Conservation (phyloP, 2,329 filamentous ascomycete genomes). For the Epichloe sibirici region DNA sequence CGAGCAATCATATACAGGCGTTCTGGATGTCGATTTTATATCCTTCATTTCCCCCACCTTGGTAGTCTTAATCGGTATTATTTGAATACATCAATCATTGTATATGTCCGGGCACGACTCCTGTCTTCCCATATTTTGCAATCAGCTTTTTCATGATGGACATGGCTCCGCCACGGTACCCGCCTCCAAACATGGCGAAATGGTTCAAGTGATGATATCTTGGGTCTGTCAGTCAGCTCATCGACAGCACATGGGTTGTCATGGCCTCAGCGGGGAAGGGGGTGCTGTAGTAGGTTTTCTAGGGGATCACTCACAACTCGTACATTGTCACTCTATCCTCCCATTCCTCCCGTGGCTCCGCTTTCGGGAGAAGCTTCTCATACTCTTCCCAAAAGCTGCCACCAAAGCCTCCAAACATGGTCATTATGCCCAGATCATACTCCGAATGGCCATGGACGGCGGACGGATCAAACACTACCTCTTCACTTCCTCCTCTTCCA, state of each 20-base stretch:
- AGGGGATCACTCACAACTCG: conserved; percentile 51
- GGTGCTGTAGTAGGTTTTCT: too few relatives aligned
- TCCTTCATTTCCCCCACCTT: neutral
- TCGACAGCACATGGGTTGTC: neutral
- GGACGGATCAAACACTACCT: conserved; percentile 73
- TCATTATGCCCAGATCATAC: conserved; percentile 89
- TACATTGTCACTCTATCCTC: conserved; percentile 74
- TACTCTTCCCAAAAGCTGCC: conserved; percentile 65
- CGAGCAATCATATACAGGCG: conserved; percentile 12
- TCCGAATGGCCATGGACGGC: conserved; percentile 78
- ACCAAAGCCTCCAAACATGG: conserved; percentile 88
- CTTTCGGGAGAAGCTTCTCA: conserved; percentile 59
- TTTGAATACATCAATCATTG: conserved; percentile 2
- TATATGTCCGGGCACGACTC: neutral
- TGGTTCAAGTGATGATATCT: conserved; percentile 90
- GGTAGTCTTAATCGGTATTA: neutral
- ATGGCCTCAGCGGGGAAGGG: neutral
- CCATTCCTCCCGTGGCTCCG: conserved; percentile 71
- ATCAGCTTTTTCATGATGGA: conserved; percentile 66
- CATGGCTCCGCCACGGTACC: conserved; percentile 65
- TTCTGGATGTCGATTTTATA: conserved; percentile 10
- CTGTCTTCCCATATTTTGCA: conserved; percentile 49
- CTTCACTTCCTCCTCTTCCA: conserved; percentile 42
- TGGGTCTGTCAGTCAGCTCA: conserved; percentile 10
- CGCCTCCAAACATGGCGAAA: conserved; percentile 69